Base-by-base conservation (phyloP, 2,329 filamentous ascomycete species). In the Didymella segeticola region DNA sequence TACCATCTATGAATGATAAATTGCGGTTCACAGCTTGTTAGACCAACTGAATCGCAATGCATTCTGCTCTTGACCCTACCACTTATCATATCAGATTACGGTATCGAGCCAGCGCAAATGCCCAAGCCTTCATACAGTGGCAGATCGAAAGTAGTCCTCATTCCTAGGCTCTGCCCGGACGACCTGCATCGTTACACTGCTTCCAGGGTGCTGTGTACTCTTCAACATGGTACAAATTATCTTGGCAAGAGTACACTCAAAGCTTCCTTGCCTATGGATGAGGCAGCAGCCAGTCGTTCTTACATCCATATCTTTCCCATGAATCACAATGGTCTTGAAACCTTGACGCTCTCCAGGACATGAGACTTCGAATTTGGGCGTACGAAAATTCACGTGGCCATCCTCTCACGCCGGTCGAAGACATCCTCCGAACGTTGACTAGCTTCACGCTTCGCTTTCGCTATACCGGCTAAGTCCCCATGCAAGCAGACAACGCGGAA, bases 101-200 rank as follows among this genome's bases (percentile, higher is more conserved):
- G 34, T 22, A 37, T 23, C 20, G 4, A 12, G 17, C 5, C 19
- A 22, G 19, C 20, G 20, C 10, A n/a, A 14, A 31, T 47, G 17
- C 17, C 30, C 14, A 10, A 38, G 31, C n/a, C 11, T 23, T 11
- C 26, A 15, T 3, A 5, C 9, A 39, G 27, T 20, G 17, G 31
- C 8, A 41, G 10, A n/a, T 27, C 15, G 34, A 48, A 34, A 14
- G 26, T 20, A 23, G 15, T 29, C 34, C 39, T 42, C 45, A 48
- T 48, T 53, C 45, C 43, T 48, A 45, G 51, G 41, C 45, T 41
- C 51, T 31, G 38, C 27, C 45, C 39, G 39, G 51, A 34, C 10
- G 39, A 38, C 5, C 33, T 48, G 34, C 33, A 45, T 45, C 19
- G 41, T 54, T 45, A 20, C 46, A 49, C 46, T 36, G 19, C n/a